Base-by-base conservation (phyloP, 1,284 basidiomycete genomes). In the Ceratobasidium sp. region DNA sequence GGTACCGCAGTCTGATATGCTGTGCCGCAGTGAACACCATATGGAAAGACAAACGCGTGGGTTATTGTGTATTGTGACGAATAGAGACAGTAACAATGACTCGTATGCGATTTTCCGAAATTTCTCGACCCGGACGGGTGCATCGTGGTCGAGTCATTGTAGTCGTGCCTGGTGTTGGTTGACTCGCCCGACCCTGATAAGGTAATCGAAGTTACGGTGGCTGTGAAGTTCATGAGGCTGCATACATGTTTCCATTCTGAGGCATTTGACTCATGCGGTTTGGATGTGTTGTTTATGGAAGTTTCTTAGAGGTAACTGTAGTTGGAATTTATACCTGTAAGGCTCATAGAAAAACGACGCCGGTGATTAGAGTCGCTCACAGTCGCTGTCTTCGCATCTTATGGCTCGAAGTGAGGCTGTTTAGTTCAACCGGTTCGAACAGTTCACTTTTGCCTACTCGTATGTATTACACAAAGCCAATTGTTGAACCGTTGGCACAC, bases 1-100 rank as follows among this genome's bases (percentile, higher is more conserved):
- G 63, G 63, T 3, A 44, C 63, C 63, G 63, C 63, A 46, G 63
- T 33, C 18, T 20, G 40, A 46, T 49, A 66, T 42, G 63, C 63
- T 66, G 63, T 66, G 63, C 63, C 42, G 63, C 63, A 66, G 42
- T 66, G 28, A 33, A 23, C 55, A 23, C 55, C 28, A 33, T 58
- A 58, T 26, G 60, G 33, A 61, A 61, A 18, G 15, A 10, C 33
- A 61, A 33, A 26, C 9, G 60, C 60, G 60, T 18, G 33, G n/a
- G n/a, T n/a, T n/a, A n/a, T n/a, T n/a, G n/a, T n/a, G n/a, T n/a
- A n/a, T 61, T 51, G 49, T 51, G 13, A 51, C 49, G 13, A 20
- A 13, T 13, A 15, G 13, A 20, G 49, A 51, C 2, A 28, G 60
- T 10, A 18, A 7, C 26, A 10, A 61, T 61, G 60, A 61, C 60